A percentile compares a stretch with the other conserved stretches of the same genome.
Evolutionary conservation across 306 rosid species (phyloP).

Genomic region (Malus asiatica): DNA sequence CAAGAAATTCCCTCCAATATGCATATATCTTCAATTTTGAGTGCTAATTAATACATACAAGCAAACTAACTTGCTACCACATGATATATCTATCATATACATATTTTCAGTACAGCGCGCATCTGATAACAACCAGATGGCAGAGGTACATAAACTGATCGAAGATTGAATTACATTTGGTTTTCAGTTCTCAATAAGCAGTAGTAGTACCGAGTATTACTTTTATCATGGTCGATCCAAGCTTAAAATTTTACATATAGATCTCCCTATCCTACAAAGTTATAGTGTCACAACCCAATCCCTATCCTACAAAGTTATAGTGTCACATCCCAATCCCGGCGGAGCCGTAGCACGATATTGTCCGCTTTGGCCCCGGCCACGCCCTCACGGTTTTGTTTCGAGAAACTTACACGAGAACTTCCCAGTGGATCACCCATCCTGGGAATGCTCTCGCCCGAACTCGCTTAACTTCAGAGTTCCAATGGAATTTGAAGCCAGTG

Average conservation of each 20-base stretch:
- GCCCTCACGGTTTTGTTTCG: too few species aligned
- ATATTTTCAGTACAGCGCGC: too few species aligned
- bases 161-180: background rate
- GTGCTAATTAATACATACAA: background rate
- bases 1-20: background rate
- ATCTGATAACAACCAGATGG: background rate
- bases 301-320: too few species aligned
- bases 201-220: constrained; percentile 32
- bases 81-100: background rate
- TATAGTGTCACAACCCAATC: too few species aligned
- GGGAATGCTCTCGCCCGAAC: too few species aligned
- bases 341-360: too few species aligned
- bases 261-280: constrained; percentile 35
- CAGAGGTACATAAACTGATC: background rate
- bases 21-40: background rate
- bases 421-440: too few species aligned
- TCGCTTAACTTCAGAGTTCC: too few species aligned
- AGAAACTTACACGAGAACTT: too few species aligned
- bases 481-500: too few species aligned
- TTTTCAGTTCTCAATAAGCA: background rate
- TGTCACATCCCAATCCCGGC: too few species aligned
- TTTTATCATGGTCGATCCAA: constrained; percentile 10
- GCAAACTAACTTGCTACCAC: background rate
- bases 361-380: too few species aligned
- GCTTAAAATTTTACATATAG: constrained; percentile 39